Percentiles rank a stretch among this genome's conserved stretches.
Conservation (phyloP, 805 yeast genomes). For the Schizosaccharomyces pombe region ASM294v3 CU329670.1:524501-525000, state of each 20-base stretch:
- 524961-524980: not conserved
- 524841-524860: not conserved
- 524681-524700: slow-evolving; percentile 22
- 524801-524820: too few relatives aligned
- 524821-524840: too few relatives aligned
- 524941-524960: not conserved
- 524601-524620: slow-evolving; percentile 8
- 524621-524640: too few relatives aligned
- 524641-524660: not conserved
- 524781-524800: not conserved
- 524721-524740: slow-evolving; percentile 70
- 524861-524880: not conserved
- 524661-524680: not conserved
- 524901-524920: not conserved
- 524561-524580: not conserved
- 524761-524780: not conserved
- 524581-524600: not conserved
- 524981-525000: not conserved
- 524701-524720: slow-evolving; percentile 89
- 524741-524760: not conserved
- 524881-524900: not conserved
- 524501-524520: slow-evolving; percentile 51
- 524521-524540: slow-evolving; percentile 73
- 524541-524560: slow-evolving; percentile 28
- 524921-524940: not conserved